Base-by-base conservation (phyloP, 1,284 basidiomycete genomes). In the Pascua guehoae region DNA sequence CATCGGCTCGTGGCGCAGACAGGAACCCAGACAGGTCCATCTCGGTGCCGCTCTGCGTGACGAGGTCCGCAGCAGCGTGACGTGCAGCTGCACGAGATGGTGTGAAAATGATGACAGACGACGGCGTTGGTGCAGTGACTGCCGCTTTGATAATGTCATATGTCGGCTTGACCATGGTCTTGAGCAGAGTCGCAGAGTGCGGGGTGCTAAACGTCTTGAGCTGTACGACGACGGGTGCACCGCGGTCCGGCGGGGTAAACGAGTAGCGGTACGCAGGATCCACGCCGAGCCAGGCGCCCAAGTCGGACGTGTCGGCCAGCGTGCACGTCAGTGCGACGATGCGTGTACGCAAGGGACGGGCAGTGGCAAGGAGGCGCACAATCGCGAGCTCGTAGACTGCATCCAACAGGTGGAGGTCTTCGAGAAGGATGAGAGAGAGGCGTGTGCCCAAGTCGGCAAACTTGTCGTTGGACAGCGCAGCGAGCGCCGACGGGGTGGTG, bases 101-200 rank as follows among this genome's bases (percentile, higher is more conserved):
- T 0, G 95, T 89, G 72, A 98, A 95, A n/a, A 97, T 80, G 62
- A 99, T 83, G 0, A 87, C 84, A 1, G 82, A 79, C 49, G 83
- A 82, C 0, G 80, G 79, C 24, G 24, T 32, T 3, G 24, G 24
- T 2, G 73, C 67, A 11, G 74, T 66, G 3, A 75, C 76, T 12
- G 78, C 73, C 77, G 38, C 82, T 61, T 66, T 78, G 68, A 80
- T 67, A 10, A 74, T 85, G 12, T 84, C 78, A 72, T 95, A 91
- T 0, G 88, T 86, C 5, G 96, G 93, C 73, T 94, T 96, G 49
- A 88, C 83, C 88, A 98, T 96, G 2, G 87, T 83, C 68, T 94
- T 95, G 77, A 95, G 88, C 36, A 98, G 80, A 1, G 89, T 86
- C 0, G 87, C 83, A 5, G 92, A 95, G 68, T 95, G 87, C 0